Conservation (phyloP, 345 rosid species). For the Raphanus raphanistrum region DNA sequence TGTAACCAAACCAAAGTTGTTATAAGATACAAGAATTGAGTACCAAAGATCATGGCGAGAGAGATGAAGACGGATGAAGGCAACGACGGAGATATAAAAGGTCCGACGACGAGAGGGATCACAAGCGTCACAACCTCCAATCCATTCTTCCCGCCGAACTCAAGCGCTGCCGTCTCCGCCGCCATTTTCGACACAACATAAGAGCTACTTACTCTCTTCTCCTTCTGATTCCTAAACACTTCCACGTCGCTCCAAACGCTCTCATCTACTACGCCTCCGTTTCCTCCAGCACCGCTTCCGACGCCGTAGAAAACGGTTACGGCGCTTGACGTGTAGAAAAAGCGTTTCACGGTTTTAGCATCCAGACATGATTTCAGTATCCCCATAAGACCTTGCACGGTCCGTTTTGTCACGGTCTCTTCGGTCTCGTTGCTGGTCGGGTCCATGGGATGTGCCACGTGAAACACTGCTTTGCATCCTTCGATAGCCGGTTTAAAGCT, state of each 20-base stretch:
- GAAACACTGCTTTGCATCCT: constrained; percentile 65
- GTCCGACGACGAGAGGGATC: constrained; percentile 50
- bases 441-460: constrained; percentile 59
- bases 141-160: constrained; percentile 43
- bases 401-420: constrained; percentile 45
- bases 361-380: constrained; percentile 55
- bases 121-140: constrained; percentile 50
- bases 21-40: background rate
- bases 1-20: background rate
- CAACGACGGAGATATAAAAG: constrained; percentile 51
- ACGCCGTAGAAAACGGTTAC: constrained; percentile 35
- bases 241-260: constrained; percentile 40
- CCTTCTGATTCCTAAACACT: constrained; percentile 33
- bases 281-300: constrained; percentile 19
- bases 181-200: constrained; percentile 44
- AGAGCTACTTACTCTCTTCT: constrained; percentile 36
- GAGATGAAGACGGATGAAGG: constrained; percentile 43
- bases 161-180: constrained; percentile 46
- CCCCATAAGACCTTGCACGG: constrained; percentile 52
- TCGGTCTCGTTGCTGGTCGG: constrained; percentile 46
- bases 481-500: constrained; percentile 55
- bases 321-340: constrained; percentile 66
- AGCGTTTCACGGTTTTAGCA: constrained; percentile 57
- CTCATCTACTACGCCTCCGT: constrained; percentile 40
- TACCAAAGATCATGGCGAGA: constrained; percentile 46